Conservation (phyloP, 192 early-diverging fungal species). For the Coemansia sp. region DNA sequence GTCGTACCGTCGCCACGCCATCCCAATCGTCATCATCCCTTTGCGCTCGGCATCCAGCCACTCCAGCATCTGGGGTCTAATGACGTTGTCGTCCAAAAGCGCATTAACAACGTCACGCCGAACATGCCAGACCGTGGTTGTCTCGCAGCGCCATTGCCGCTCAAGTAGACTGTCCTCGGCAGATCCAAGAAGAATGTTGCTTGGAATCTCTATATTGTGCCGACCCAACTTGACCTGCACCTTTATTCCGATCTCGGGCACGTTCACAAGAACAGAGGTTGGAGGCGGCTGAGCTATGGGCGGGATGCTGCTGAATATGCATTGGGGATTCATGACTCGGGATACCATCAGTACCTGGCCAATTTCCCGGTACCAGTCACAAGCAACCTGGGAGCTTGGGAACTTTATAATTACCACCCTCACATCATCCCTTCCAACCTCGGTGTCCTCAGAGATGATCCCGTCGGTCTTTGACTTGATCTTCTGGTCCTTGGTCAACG, state of each 20-base stretch:
- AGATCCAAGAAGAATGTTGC: constrained; percentile 16
- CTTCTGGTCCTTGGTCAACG: constrained; percentile 9
- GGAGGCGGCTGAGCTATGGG: constrained; percentile 33
- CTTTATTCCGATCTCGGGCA: constrained; percentile 54
- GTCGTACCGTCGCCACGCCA: constrained; percentile 48
- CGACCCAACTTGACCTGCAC: constrained; percentile 43
- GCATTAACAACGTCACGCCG: constrained; percentile 31
- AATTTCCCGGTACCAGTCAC: constrained; percentile 48
- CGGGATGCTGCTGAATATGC: constrained; percentile 20
- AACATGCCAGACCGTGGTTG: constrained; percentile 45
- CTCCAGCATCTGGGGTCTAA: constrained; percentile 25
- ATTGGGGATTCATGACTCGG: constrained; percentile 24
- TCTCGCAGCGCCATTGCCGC: constrained; percentile 39
- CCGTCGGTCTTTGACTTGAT: constrained; percentile 14
- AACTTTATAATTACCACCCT: constrained; percentile 43
- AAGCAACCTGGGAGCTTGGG: constrained; percentile 42
- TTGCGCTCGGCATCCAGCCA: constrained; percentile 39
- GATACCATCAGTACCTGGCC: constrained; percentile 33
- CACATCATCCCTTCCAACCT: constrained; percentile 16
- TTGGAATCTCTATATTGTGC: constrained; percentile 21
- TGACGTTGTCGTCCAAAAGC: constrained; percentile 29
- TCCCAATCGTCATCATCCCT: constrained; percentile 36
- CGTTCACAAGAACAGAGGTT: constrained; percentile 25
- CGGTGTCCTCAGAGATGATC: constrained; percentile 15
- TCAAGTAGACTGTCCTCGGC: constrained; percentile 27